Evolutionary conservation across 352 stramenopile genomes (phyloP).

Genomic region (Globisporangium paddicum): DNA sequence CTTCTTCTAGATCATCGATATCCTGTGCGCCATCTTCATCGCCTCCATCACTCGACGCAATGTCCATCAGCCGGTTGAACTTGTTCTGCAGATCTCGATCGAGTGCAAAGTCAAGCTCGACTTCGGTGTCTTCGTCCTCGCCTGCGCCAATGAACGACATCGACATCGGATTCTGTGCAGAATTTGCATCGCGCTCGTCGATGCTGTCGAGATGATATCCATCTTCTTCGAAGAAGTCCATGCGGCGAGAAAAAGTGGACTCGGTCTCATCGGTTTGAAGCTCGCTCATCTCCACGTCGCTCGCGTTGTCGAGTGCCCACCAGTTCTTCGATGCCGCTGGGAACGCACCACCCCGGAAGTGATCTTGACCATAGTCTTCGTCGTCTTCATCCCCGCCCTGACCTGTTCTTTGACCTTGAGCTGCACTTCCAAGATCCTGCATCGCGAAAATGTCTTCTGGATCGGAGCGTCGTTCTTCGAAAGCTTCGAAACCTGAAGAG

Average conservation of each 20-base stretch:
- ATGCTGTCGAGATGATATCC: slow-evolving; percentile 16
- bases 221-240: slow-evolving; percentile 51
- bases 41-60: slow-evolving; percentile 41
- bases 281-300: slow-evolving; percentile 71
- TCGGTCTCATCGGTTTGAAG: slow-evolving; percentile 71
- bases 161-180: slow-evolving; percentile 48
- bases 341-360: slow-evolving; percentile 45
- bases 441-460: slow-evolving; percentile 13
- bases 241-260: slow-evolving; percentile 59
- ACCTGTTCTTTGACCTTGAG: neutral
- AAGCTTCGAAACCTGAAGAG: slow-evolving; percentile 29
- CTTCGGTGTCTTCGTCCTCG: slow-evolving; percentile 65
- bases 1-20: neutral
- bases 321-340: slow-evolving; percentile 68
- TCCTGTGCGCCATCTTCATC: slow-evolving; percentile 1
- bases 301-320: slow-evolving; percentile 52
- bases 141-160: slow-evolving; percentile 81
- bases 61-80: slow-evolving; percentile 70
- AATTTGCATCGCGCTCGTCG: slow-evolving; percentile 10
- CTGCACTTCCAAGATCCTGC: slow-evolving; percentile 10
- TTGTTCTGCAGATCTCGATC: slow-evolving; percentile 68
- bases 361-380: slow-evolving; percentile 30
- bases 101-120: slow-evolving; percentile 80
- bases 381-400: slow-evolving; percentile 30
- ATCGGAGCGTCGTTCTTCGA: slow-evolving; percentile 12